Evolutionary conservation across 2,329 filamentous ascomycete species (phyloP), one percentile per base, ranked within the genome.

Genomic region (Pezicula carpinea): DNA sequence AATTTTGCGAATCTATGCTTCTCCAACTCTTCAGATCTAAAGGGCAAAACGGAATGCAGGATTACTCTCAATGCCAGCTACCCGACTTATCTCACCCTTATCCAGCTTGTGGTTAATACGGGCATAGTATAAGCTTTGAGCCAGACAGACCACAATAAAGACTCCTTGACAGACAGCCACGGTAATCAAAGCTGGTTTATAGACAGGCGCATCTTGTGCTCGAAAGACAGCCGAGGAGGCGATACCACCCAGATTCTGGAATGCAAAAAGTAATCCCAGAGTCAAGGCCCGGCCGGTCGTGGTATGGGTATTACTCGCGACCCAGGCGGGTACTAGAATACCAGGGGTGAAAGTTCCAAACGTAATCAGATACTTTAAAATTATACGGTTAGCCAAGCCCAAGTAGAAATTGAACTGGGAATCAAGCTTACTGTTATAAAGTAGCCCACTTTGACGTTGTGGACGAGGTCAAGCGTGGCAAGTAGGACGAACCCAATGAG

Each of bases 401-500:
- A 77, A 36, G 32, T 47, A 41, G 42, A 32, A 15, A 45, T 50
- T 41, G 49, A 46, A 44, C 13, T 3, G 14, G 17, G 7, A 35
- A 6, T 14, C 14, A n/a, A n/a, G n/a, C 52, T 40, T n/a, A 52
- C 44, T 8, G 54, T 46, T 10, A 54, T 49, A 26, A 54, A 47
- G 22, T 53, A 35, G 23, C 51, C 51, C 21, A 83, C 3, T 75
- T 42, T 39, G 18, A 79, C 78, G 82, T 82, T 76, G 83, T 80
- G 64, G 82, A 83, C 54, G 70, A 76, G 5, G 79, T 78, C 50
- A 77, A 83, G 55, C 83, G 83, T 1, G 77, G 80, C 83, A 55
- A 85, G 89, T 59, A 90, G 85, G 64, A 89, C 80, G 68, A 90
- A 88, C 7, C 87, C 87, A 39, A 76, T 75, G 58, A 89, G 85